Evolutionary conservation across 2,329 filamentous ascomycete genomes (phyloP).

Genomic region (Ramichloridium luteum): DNA sequence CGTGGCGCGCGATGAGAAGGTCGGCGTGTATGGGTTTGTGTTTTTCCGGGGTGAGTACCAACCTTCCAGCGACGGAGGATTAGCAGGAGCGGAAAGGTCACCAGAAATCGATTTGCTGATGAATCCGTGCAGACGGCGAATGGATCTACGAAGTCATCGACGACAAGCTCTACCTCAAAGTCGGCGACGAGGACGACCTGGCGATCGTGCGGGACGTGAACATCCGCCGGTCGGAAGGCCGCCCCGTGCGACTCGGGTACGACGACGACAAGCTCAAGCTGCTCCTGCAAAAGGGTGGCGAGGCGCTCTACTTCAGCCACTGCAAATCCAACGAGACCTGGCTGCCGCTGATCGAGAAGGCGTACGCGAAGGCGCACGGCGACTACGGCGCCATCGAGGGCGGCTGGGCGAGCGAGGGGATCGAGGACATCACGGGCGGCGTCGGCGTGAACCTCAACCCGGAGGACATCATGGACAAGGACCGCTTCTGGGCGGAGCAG

Average conservation of each 20-base stretch:
- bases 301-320: constrained; percentile 66
- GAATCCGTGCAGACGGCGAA: constrained; percentile 49
- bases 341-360: constrained; percentile 70
- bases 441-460: constrained; percentile 58
- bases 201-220: constrained; percentile 30
- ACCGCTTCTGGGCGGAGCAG: constrained; percentile 74
- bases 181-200: constrained; percentile 65
- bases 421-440: constrained; percentile 47
- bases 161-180: constrained; percentile 76
- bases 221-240: constrained; percentile 16
- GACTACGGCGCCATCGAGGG: constrained; percentile 66
- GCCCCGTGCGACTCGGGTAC: constrained; percentile 9
- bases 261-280: constrained; percentile 38
- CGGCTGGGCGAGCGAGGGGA: constrained; percentile 54
- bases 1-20: constrained; percentile 56
- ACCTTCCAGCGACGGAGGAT: too few relatives aligned
- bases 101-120: neutral
- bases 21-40: constrained; percentile 77
- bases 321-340: constrained; percentile 71
- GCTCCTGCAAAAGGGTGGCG: constrained; percentile 59
- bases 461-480: constrained; percentile 62
- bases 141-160: constrained; percentile 89
- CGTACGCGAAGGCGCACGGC: constrained; percentile 73
- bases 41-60: constrained; percentile 55
- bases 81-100: neutral